Evolutionary conservation across 1,139 yeast genomes (phyloP), one percentile per base, ranked within the genome.

Genomic region (Diutina rugosa): DNA sequence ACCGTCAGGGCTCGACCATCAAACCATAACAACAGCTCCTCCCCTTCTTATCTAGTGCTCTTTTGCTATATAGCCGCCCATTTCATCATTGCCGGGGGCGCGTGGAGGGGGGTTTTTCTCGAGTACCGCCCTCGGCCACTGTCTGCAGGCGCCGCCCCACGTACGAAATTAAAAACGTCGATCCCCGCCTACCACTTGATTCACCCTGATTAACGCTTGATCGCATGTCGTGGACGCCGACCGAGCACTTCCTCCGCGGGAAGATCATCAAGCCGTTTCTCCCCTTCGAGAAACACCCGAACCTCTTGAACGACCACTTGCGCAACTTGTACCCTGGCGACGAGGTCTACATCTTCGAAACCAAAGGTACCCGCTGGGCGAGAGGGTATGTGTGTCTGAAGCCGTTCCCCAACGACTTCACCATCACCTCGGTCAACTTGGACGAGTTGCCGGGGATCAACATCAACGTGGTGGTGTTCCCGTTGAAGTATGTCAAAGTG

Each of bases 251-350:
- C 58, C 67, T 74, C 46, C 69, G 69, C 58, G 90, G 87, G 26
- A 77, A 78, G 60, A 72, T 85, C 46, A 69, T 79, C 58, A 78
- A 76, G 61, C 78, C 90, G 0, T 86, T 85, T 67, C 68, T 82
- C 51, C 91, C 91, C 1, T 70, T 79, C 60, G 84, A 81, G 57
- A 75, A 74, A 58, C 76, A 73, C 61, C 79, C 80, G 12, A 69
- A 70, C 46, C 67, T 76, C 57, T 66, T 63, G 57, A 74, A 73
- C 60, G 72, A 66, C 3, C 66, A 68, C 61, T 79, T 79, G 68
- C 73, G 72, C 60, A 81, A 85, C 63, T 68, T 89, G 56, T 85
- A 83, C 64, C 85, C 90, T 26, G 97, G 97, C 46, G 96, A 90
- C 66, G 88, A 85, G 61, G 83, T 88, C 38, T 88, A 80, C 67